Evolutionary conservation across 2,329 filamentous ascomycete genomes (phyloP), one percentile per base, ranked within the genome.

Genomic region (Ascochyta viciae-villosae): DNA sequence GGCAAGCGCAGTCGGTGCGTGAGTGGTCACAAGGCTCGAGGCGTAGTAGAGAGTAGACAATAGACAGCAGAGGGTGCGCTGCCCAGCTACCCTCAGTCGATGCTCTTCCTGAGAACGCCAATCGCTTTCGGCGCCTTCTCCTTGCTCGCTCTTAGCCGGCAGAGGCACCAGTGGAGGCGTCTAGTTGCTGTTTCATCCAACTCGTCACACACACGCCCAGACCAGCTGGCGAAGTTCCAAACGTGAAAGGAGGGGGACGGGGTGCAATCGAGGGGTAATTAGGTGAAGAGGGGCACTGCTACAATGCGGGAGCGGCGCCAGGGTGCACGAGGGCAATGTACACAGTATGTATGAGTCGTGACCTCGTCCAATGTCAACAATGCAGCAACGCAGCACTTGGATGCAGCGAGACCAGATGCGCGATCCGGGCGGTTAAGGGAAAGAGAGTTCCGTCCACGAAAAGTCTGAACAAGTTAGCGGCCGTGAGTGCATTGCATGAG

Each of bases 121-220:
- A 66, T 63, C 60, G 61, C 44, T 64, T 61, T 64, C 60, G 60
- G 59, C 59, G 62, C 61, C 47, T 58, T 51, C 55, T 60, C 63
- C 57, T 58, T 61, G 57, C 56, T 44, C 57, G 44, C 63, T 64
- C 62, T 60, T 66, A 65, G 60, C 66, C 63, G 58, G 60, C 61
- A 51, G 63, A 57, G 65, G 64, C 51, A 48, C 60, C 54, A 50
- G 27, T 10, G 8, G 27, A 29, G 4, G 12, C 29, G 29, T 31
- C 29, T 12, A 31, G 13, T 31, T 31, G 12, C 53, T 60, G 61
- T 59, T 59, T 66, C 63, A 65, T 68, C 56, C 64, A 66, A 52
- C 64, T 65, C 62, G 64, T 68, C 63, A 65, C 66, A 67, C 65
- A 57, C 63, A 35, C 33, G 66, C 66, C 60, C 64, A 63, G 64